Percentiles rank a stretch among this genome's conserved stretches.
Conservation (phyloP, 78 protist species). For the Speleostelium caveatum region DNA sequence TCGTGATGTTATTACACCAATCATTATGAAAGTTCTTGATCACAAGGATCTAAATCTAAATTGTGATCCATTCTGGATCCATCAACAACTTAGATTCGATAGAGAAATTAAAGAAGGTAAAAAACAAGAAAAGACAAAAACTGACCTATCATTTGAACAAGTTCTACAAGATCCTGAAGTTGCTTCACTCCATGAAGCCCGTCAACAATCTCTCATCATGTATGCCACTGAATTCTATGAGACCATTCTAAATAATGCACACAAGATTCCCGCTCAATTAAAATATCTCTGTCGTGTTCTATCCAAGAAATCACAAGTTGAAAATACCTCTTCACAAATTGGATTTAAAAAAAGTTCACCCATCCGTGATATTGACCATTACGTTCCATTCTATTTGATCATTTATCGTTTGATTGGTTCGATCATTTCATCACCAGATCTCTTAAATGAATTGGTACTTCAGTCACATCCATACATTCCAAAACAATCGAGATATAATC, state of each 20-base stretch:
- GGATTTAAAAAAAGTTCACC: not conserved
- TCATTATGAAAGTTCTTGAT: conserved; percentile 15
- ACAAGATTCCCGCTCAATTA: conserved; percentile 55
- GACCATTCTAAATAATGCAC: conserved; percentile 1
- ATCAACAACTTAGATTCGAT: conserved; percentile 10
- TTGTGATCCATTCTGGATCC: conserved; percentile 65
- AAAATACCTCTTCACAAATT: too few relatives aligned
- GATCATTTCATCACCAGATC: conserved; percentile 55
- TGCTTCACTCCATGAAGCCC: conserved; percentile 3
- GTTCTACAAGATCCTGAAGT: conserved; percentile 21
- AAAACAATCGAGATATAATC: conserved; percentile 36
- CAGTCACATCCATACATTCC: conserved; percentile 53
- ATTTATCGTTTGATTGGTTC: conserved; percentile 53
- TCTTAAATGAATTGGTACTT: conserved; percentile 51
- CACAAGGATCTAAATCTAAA: conserved; percentile 46
- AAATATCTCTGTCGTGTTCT: conserved; percentile 38
- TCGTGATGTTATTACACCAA: conserved; percentile 35
- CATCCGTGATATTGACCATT: not conserved
- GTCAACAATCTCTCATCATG: conserved; percentile 17
- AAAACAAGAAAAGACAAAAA: not conserved
- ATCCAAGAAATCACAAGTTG: conserved; percentile 13
- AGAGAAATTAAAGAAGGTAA: conserved; percentile 50
- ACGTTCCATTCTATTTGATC: conserved; percentile 20
- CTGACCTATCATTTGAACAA: conserved; percentile 36
- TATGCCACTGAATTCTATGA: conserved; percentile 6